A percentile compares a stretch with the other conserved stretches of the same genome.
These are phyloP conservation scores for Podosphaera xanthii DNA, from an alignment of 2,329 filamentous ascomycete genomes.

Conservation along the genomic window DNA sequence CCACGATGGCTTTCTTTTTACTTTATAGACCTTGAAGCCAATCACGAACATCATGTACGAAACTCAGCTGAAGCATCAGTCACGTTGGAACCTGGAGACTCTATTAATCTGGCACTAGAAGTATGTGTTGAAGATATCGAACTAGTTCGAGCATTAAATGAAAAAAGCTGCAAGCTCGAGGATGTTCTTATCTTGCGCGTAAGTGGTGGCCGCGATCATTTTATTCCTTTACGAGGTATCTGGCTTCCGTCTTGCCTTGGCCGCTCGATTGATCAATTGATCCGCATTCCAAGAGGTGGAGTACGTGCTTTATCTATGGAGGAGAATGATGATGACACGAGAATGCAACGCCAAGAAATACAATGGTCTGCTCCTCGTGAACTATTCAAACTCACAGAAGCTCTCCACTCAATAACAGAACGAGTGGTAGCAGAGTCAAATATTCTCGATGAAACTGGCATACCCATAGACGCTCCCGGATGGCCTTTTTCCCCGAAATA, in stretches of 20 bases:
- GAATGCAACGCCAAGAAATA: conserved; percentile 28
- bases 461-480: conserved; percentile 28
- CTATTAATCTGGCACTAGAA: conserved; percentile 45
- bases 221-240: conserved; percentile 53
- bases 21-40: conserved; percentile 31
- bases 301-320: conserved; percentile 29
- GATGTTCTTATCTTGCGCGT: conserved; percentile 78
- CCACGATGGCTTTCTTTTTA: conserved; percentile 49
- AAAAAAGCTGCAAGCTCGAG: conserved; percentile 41
- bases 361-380: conserved; percentile 69
- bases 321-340: conserved; percentile 9
- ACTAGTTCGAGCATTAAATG: conserved; percentile 49
- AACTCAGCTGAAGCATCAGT: conserved; percentile 20
- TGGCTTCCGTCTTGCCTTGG: conserved; percentile 74
- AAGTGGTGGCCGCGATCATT: conserved; percentile 67
- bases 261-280: conserved; percentile 69
- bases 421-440: conserved; percentile 35
- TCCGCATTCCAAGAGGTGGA: conserved; percentile 67
- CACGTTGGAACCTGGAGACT: conserved; percentile 65
- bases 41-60: conserved; percentile 8
- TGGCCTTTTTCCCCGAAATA: conserved; percentile 31
- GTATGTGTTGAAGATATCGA: conserved; percentile 39
- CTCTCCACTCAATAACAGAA: conserved; percentile 36
- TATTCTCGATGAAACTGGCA: conserved; percentile 30
- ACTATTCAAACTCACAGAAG: conserved; percentile 71